Conservation (phyloP, 345 rosid species). For the Pistacia atlantica region DNA sequence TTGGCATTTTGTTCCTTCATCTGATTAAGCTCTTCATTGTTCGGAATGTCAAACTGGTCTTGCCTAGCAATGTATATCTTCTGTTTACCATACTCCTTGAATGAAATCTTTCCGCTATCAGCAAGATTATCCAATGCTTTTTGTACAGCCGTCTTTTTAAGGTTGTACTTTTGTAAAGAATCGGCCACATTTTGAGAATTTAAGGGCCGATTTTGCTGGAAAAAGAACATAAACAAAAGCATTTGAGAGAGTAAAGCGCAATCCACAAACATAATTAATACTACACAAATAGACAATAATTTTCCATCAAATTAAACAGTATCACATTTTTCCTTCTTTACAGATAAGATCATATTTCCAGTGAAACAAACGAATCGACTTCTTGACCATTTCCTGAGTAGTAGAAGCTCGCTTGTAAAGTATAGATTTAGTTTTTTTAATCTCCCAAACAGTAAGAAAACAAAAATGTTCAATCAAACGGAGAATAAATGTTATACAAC, state of each 20-base stretch:
- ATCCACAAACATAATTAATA: neutral
- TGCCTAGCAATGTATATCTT: conserved; percentile 88
- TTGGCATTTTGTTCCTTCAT: conserved; percentile 81
- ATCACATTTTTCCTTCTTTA: neutral
- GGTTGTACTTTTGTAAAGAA: conserved; percentile 84
- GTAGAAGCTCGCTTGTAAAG: neutral
- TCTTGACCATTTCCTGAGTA: neutral
- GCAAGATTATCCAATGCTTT: conserved; percentile 84
- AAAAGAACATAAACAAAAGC: neutral
- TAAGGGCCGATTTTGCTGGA: conserved; percentile 84
- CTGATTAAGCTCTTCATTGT: conserved; percentile 68
- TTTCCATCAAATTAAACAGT: neutral
- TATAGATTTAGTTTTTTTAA: too few species aligned
- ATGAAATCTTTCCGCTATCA: conserved; percentile 71
- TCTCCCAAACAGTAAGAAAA: neutral
- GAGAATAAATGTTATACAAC: neutral
- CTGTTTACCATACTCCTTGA: conserved; percentile 97
- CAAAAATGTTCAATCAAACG: neutral
- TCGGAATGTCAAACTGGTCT: conserved; percentile 88
- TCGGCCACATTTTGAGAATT: conserved; percentile 92
- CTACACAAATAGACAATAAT: neutral
- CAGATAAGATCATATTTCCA: neutral
- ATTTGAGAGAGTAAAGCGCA: neutral
- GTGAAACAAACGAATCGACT: neutral
- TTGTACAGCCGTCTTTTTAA: conserved; percentile 84